Evolutionary conservation across 306 rosid species (phyloP), one percentile per base, ranked within the genome.

Genomic region (Trichosanthes truncata): DNA sequence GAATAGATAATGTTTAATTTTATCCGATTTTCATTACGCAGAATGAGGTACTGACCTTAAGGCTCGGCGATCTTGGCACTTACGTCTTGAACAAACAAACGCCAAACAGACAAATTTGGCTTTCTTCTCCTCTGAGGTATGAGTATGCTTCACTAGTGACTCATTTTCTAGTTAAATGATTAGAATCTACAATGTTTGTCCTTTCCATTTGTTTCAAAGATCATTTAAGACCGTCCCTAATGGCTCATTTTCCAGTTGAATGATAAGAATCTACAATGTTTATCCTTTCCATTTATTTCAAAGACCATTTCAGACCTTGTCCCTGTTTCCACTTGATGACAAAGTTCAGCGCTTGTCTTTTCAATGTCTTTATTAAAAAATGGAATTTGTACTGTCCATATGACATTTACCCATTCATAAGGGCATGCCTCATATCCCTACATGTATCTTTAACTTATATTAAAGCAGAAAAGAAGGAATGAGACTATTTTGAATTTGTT

Each of bases 41-140:
- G 97, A 91, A 91, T 84, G 97, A 91, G 79, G 97, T 93, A 66
- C 85, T 93, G 83, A 93, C 92, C 13, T 14, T 93, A 62, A 93
- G 89, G 85, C 90, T 93, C 18, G 98, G 97, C 26, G 87, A 90
- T 56, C 76, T 83, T 59, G 95, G 95, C 52, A 93, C 93, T 49
- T 91, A 89, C 63, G 98, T 93, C 18, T 82, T 91, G 92, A 90
- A 93, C 85, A 93, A 93, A 81, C 98, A 93, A 82, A 89, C 95
- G 31, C 98, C 97, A 68, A 93, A 93, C 67, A 89, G 97, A 78
- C 98, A 93, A 82, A 80, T 91, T 80, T 93, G 98, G 98, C 81
- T 93, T 69, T 93, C 97, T 68, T 93, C 98, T 55, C 97, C 97
- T 0, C 78, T 90, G 83, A 95, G 97, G 97, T 91, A 86, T 81